phyloP scores from a whole-genome alignment of 176 grass and related monocot genomes.

The Phoenix roebelenii region DNA sequence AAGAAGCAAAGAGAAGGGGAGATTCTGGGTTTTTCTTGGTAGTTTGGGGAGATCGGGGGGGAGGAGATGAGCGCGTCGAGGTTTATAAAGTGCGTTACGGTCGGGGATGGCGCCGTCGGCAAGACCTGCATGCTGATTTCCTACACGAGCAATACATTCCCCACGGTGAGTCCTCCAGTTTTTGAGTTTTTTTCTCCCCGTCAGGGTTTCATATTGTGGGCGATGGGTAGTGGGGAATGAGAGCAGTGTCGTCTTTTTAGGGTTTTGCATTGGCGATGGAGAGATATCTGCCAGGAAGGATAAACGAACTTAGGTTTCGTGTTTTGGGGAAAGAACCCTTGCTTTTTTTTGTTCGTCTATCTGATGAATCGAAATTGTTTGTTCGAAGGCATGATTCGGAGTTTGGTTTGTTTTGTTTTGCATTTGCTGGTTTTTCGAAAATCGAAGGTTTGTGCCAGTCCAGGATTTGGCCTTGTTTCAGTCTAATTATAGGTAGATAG shows the following conservation, averaged over 20 bases:
- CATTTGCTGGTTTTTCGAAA: too few relatives aligned
- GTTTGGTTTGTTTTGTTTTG: too few relatives aligned
- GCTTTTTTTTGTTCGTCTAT: too few relatives aligned
- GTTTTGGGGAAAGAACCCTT: too few relatives aligned
- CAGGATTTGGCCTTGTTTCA: too few relatives aligned
- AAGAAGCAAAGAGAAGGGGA: not conserved
- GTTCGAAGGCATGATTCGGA: too few relatives aligned
- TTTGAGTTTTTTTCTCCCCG: not conserved
- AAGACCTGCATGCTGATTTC: conserved; percentile 40
- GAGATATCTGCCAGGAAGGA: too few relatives aligned
- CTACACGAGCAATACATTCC: conserved; percentile 38
- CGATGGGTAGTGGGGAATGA: not conserved
- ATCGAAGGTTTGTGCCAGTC: too few relatives aligned
- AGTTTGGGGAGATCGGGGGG: conserved; percentile 1
- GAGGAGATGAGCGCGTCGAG: conserved; percentile 29
- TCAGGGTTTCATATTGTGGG: not conserved
- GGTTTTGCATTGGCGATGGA: too few relatives aligned
- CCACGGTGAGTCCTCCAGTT: conserved; percentile 19
- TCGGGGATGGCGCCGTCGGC: conserved; percentile 31
- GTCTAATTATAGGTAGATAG: too few relatives aligned
- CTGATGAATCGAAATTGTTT: too few relatives aligned
- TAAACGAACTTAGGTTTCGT: too few relatives aligned
- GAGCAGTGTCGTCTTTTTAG: not conserved
- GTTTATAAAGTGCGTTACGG: conserved; percentile 37
- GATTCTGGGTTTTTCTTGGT: not conserved